Evolutionary conservation across 495 filamentous ascomycete genomes (phyloP), one percentile per base, ranked within the genome.

Genomic region (Daldinia concentrica): DNA sequence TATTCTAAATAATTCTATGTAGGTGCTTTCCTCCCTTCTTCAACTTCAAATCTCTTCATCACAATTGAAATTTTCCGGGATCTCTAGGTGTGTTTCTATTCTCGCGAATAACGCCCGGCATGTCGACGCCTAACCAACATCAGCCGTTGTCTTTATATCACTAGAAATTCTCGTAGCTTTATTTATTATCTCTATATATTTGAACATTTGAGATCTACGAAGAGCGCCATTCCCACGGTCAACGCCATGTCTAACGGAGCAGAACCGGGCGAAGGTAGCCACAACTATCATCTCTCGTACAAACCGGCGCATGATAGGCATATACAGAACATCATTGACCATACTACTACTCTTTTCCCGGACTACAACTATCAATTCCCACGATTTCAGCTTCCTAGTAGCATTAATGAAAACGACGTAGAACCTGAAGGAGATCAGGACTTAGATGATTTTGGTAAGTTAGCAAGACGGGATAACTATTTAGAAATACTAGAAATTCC

Each of bases 361-460:
- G 69, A 68, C 4, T 37, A 30, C 27, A 24, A 22, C n/a, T 66
- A 64, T 32, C 69, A 50, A 30, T 45, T 68, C 14, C 29, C 68
- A 27, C 43, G 17, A 19, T 58, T 69, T 22, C 34, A 36, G 3
- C n/a, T 58, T 36, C 22, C 22, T 0, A 17, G 22, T 14, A 34
- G 39, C 27, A 24, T 27, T 8, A 39, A 15, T 29, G 37, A 19
- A 9, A 29, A 64, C 55, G 27, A 54, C 0, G 24, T 15, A 22
- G 26, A 15, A 17, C 36, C 24, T n/a, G 36, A 43, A 32, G 61
- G 58, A 54, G 64, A 71, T 17, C 48, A 61, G 27, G 74, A 63
- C 0, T 59, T 79, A 7, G 79, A 81, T 39, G 74, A 80, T 48
- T 81, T 80, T 48, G 79, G 79, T 80, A 64, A 66, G 77, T 22